A percentile compares a stretch with the other conserved stretches of the same genome.
These are phyloP conservation scores for Volvariella volvacea DNA, from an alignment of 1,284 basidiomycete species.

Conservation along the genomic window DNA sequence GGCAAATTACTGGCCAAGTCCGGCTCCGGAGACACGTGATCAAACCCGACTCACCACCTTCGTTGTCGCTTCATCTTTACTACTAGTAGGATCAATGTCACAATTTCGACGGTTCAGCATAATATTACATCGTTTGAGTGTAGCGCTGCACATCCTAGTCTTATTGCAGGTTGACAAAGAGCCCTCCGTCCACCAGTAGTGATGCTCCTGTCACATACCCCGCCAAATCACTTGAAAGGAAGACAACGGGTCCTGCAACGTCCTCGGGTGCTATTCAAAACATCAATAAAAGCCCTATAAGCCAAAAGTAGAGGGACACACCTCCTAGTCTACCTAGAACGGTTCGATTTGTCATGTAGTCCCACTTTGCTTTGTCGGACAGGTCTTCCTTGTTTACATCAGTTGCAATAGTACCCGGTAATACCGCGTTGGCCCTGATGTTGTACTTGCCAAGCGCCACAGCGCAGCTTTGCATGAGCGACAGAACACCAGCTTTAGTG, in stretches of 20 bases:
- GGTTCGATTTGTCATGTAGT: conserved; percentile 63
- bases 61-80: conserved; percentile 16
- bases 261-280: conserved; percentile 52
- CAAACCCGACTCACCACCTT: conserved; percentile 11
- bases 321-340: conserved; percentile 65
- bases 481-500: conserved; percentile 76
- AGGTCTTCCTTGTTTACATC: conserved; percentile 79
- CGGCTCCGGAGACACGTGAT: no score
- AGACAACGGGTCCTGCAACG: conserved; percentile 72
- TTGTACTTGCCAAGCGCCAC: conserved; percentile 72
- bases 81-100: no score
- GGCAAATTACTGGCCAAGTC: conserved; percentile 1
- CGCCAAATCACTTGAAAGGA: conserved; percentile 70
- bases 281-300: conserved; percentile 4
- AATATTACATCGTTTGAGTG: no score
- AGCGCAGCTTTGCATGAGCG: conserved; percentile 79
- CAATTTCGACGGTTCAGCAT: no score
- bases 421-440: conserved; percentile 66
- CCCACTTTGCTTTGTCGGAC: conserved; percentile 51
- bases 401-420: conserved; percentile 72
- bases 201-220: conserved; percentile 69
- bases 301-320: conserved; percentile 18
- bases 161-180: conserved; percentile 76
- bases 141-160: no score
- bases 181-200: conserved; percentile 71